phyloP scores from a whole-genome alignment of 192 early-diverging fungal genomes.

The Glomus cerebriforme region DNA sequence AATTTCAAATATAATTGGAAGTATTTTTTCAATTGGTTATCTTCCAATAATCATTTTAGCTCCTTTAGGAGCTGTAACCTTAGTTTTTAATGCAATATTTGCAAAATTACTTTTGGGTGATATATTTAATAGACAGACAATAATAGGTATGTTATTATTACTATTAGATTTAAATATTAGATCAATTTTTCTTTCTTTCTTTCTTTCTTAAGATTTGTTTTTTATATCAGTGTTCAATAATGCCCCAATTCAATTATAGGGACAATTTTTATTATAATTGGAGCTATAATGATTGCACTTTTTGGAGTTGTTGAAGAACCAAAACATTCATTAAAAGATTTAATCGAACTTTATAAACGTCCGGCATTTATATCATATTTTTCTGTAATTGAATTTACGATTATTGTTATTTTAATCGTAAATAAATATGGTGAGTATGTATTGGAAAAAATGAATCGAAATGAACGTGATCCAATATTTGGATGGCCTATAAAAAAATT shows the following conservation, averaged over 20 bases:
- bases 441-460: constrained; percentile 23
- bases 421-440: constrained; percentile 50
- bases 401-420: constrained; percentile 48
- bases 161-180: background rate
- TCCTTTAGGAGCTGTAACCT: constrained; percentile 70
- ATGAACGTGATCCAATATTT: constrained; percentile 25
- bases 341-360: constrained; percentile 65
- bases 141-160: constrained; percentile 44
- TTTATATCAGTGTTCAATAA: background rate
- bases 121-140: constrained; percentile 61
- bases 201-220: too few relatives aligned
- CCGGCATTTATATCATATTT: constrained; percentile 72
- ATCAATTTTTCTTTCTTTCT: background rate
- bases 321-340: constrained; percentile 63
- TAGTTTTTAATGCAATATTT: constrained; percentile 79
- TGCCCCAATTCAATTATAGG: constrained; percentile 42
- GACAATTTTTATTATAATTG: constrained; percentile 66
- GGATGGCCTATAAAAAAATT: constrained; percentile 37
- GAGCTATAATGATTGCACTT: constrained; percentile 65
- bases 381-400: constrained; percentile 51
- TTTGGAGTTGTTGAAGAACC: constrained; percentile 79
- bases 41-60: constrained; percentile 78
- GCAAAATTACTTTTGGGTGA: constrained; percentile 64
- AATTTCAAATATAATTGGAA: constrained; percentile 68
- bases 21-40: constrained; percentile 72